Percentiles rank a stretch among this genome's conserved stretches.
Conservation (phyloP, 805 yeast genomes). For the Schizosaccharomyces octosporus region DNA sequence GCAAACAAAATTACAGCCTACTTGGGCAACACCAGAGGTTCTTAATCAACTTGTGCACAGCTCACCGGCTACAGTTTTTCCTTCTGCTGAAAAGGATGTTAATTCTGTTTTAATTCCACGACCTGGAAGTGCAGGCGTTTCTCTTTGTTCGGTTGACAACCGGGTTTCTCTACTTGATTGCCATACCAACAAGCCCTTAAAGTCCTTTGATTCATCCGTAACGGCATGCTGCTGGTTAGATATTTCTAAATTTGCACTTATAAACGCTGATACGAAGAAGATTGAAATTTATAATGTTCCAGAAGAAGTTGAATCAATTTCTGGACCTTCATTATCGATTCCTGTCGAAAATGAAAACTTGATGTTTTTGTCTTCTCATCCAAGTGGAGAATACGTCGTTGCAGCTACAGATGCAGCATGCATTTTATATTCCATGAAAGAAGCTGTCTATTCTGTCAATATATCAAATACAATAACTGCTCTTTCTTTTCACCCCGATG, state of each 20-base stretch:
- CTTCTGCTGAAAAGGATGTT: background rate
- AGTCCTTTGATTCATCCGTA: background rate
- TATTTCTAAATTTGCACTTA: background rate
- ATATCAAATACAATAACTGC: background rate
- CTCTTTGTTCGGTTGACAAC: background rate
- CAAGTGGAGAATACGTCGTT: background rate
- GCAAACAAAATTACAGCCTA: background rate
- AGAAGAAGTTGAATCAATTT: background rate
- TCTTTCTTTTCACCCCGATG: slow-evolving; percentile 2
- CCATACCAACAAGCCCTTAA: background rate
- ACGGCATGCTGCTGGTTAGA: background rate
- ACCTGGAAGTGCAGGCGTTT: background rate
- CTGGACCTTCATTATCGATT: background rate
- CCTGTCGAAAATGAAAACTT: background rate
- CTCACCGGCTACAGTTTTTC: background rate
- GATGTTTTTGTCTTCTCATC: background rate
- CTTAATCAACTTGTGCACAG: background rate
- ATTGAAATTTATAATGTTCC: background rate
- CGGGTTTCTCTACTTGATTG: background rate
- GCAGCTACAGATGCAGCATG: background rate
- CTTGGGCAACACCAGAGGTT: background rate
- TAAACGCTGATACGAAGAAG: background rate
- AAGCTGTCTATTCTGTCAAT: background rate
- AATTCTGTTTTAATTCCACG: background rate
- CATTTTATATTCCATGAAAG: background rate